Evolutionary conservation across 164 flowering plant genomes (phyloP), one percentile per base, ranked within the genome.

Genomic region (Nymphaea thermarum): DNA sequence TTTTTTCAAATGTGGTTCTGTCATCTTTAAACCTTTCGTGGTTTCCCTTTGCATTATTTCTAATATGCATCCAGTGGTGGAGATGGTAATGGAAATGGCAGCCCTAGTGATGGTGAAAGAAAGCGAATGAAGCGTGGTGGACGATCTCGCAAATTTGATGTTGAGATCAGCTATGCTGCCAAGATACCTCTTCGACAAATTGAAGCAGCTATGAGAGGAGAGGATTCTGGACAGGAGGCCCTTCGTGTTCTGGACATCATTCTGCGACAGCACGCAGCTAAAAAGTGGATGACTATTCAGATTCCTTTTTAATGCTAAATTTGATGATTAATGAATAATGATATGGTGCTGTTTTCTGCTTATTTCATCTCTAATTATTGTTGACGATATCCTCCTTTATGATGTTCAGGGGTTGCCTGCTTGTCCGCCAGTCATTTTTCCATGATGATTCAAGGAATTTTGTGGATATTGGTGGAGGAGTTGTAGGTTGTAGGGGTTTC

Each of bases 151-250:
- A 81, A 88, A 0, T 90, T 76, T 55, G 84, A 83, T 63, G 98
- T 91, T 8, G 93, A 88, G 77, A 81, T 94, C 0, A 86, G 87
- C 67, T 94, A 71, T 81, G 99, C 99, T 16, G 88, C 99, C 0
- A 90, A 85, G 64, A 88, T 94, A n/a, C 98, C 96, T 0, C 79
- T 90, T 86, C 86, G 86, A 68, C 86, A 98, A 3, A 90, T 94
- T 74, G 85, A 81, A 3, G 74, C 70, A 79, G 96, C 96, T 0
- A 64, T 94, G n/a, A 85, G 88, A 16, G 99, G 98, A 4, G 87
- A 88, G 53, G 99, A 91, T 60, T 79, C 91, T 0, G 96, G 91
- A 70, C 89, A 86, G 65, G 99, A 94, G 77, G 98, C 99, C 0
- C 66, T 91, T 2, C 72, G 99, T 71, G 99, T 94, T 42, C 71